phyloP scores from a whole-genome alignment of 1,284 basidiomycete species.

The Ustilago loliicola region DNA sequence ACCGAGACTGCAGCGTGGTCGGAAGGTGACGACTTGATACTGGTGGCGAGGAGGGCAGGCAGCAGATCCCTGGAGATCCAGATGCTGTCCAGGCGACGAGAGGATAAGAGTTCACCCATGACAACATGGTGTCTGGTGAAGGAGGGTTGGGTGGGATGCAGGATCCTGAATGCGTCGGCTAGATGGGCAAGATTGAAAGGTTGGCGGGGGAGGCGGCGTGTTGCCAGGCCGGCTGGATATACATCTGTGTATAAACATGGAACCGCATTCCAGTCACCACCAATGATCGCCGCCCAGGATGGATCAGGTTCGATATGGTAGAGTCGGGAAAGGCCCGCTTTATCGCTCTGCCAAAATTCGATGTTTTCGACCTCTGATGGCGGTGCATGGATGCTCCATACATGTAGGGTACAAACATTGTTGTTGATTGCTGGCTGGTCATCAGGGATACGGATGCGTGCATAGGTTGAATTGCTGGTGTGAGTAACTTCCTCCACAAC shows the following conservation, averaged over 20 bases:
- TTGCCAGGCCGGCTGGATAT: not conserved
- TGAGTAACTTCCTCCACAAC: not conserved
- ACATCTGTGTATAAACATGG: not conserved
- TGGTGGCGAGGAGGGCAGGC: not conserved
- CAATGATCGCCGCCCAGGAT: not conserved
- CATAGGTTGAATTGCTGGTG: not conserved
- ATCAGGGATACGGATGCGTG: not conserved
- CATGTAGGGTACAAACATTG: slow-evolving; percentile 3
- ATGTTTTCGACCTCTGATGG: not conserved
- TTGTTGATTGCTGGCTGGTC: slow-evolving; percentile 3
- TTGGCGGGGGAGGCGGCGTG: not conserved
- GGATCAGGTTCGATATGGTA: not conserved
- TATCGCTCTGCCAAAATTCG: slow-evolving; percentile 8
- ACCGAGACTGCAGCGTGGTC: slow-evolving; percentile 10
- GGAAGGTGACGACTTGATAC: not conserved
- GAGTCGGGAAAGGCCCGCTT: not conserved
- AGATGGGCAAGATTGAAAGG: slow-evolving; percentile 1
- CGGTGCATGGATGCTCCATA: slow-evolving; percentile 19
- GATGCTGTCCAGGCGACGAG: slow-evolving; percentile 12
- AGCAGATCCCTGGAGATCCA: slow-evolving; percentile 7
- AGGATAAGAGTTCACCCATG: not conserved
- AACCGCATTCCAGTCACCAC: slow-evolving; percentile 19
- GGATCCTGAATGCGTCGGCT: slow-evolving; percentile 6
- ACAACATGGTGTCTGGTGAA: slow-evolving; percentile 16
- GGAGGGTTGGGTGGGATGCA: not conserved